Evolutionary conservation across 371 early-diverging fungal genomes (phyloP).

Genomic region (Chytridium lagenaria): DNA sequence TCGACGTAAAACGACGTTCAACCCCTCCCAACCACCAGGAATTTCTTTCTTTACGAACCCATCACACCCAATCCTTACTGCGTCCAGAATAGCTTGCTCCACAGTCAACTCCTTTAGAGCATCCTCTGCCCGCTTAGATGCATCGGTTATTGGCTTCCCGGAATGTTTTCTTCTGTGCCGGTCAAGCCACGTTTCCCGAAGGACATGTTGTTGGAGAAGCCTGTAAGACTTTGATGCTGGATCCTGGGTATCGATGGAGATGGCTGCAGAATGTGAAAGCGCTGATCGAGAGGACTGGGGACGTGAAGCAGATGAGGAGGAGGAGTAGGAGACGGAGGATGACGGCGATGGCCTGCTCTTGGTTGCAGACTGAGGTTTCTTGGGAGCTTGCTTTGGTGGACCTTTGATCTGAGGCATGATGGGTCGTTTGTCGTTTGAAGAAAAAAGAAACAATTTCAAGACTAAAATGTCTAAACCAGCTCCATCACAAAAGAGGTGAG

Average conservation of each 20-base stretch:
- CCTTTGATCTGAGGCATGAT: too few relatives aligned
- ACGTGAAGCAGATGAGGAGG: background rate
- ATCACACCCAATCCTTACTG: conserved; percentile 10
- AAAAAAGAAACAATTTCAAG: too few relatives aligned
- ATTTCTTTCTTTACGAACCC: background rate
- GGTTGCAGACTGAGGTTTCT: too few relatives aligned
- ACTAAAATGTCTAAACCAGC: too few relatives aligned
- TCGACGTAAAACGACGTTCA: background rate
- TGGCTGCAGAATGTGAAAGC: background rate
- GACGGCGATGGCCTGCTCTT: too few relatives aligned
- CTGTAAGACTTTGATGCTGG: background rate
- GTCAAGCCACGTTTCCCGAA: background rate
- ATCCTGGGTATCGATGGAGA: background rate
- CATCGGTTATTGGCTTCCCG: too few relatives aligned
- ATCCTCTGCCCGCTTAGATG: background rate
- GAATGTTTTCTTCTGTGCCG: background rate
- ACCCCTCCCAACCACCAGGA: background rate
- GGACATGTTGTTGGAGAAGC: background rate
- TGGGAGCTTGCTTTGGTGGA: too few relatives aligned
- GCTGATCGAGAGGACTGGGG: background rate
- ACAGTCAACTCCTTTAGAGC: background rate
- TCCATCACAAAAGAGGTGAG: too few relatives aligned
- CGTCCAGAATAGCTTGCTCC: conserved; percentile 15
- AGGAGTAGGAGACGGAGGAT: too few relatives aligned
- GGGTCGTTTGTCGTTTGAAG: too few relatives aligned